A percentile compares a stretch with the other conserved stretches of the same genome.
Evolutionary conservation across 2,329 filamentous ascomycete genomes (phyloP).

Genomic region (Beauveria brongniartii): DNA sequence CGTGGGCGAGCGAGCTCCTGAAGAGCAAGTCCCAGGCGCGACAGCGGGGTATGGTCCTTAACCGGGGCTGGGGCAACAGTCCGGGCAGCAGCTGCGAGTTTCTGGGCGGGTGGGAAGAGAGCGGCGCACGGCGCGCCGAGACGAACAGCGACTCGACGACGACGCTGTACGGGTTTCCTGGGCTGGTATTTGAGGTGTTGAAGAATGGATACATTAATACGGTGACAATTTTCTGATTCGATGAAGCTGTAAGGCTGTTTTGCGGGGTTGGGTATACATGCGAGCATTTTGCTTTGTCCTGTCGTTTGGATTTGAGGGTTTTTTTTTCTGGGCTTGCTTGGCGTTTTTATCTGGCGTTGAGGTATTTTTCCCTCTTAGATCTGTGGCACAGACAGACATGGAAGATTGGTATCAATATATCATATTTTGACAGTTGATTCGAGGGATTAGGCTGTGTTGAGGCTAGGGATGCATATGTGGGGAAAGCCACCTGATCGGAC

Average conservation of each 20-base stretch:
- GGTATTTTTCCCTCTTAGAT: neutral
- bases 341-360: neutral
- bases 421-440: neutral
- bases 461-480: neutral
- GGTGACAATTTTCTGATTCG: conserved; percentile 68
- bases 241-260: neutral
- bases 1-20: conserved; percentile 63
- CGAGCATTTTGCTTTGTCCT: neutral
- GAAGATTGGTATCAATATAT: neutral
- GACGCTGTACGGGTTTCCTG: conserved; percentile 87
- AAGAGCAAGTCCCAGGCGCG: conserved; percentile 37
- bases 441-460: neutral
- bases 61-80: conserved; percentile 84
- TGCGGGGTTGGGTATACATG: neutral
- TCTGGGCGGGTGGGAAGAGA: conserved; percentile 80
- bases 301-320: neutral
- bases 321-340: neutral
- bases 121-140: conserved; percentile 45
- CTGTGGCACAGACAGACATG: neutral
- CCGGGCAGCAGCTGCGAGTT: conserved; percentile 84
- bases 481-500: too few relatives aligned
- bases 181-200: conserved; percentile 89
- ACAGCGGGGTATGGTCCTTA: conserved; percentile 76
- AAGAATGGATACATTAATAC: conserved; percentile 87
- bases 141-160: conserved; percentile 56